phyloP scores from a whole-genome alignment of 106 monocot genomes.

The Acanthochlamys bracteata region DNA sequence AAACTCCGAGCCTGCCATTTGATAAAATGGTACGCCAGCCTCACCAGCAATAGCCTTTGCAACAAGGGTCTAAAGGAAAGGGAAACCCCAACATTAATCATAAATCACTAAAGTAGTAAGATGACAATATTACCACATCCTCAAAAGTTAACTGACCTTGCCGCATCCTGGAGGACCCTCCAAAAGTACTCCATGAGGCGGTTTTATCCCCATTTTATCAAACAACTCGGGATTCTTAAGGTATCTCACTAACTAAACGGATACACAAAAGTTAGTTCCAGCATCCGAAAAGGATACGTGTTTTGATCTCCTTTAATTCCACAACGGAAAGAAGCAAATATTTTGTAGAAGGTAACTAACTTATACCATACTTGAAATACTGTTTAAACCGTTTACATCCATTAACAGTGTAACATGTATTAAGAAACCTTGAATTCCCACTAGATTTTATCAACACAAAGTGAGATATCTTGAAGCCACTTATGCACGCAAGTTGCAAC shows the following conservation, averaged over 20 bases:
- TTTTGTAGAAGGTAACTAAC: too few species aligned
- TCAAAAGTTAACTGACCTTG: slow-evolving; percentile 37
- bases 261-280: slow-evolving; percentile 1
- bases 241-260: slow-evolving; percentile 59
- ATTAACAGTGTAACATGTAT: too few species aligned
- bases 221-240: slow-evolving; percentile 80
- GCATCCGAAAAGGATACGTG: too few species aligned
- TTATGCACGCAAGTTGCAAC: too few species aligned
- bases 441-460: too few species aligned
- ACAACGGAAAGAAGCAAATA: too few species aligned
- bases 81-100: not conserved
- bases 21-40: slow-evolving; percentile 90
- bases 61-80: slow-evolving; percentile 50
- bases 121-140: not conserved
- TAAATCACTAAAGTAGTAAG: slow-evolving; percentile 3
- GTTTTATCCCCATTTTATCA: slow-evolving; percentile 71
- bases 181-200: slow-evolving; percentile 77
- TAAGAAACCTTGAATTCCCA: too few species aligned
- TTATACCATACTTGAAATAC: too few species aligned
- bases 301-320: too few species aligned
- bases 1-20: slow-evolving; percentile 91
- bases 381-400: too few species aligned
- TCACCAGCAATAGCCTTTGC: slow-evolving; percentile 92
- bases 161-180: slow-evolving; percentile 89
- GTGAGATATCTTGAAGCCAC: too few species aligned